Conservation (phyloP, 257 asterid genomes). For the Petunia secreta region DNA sequence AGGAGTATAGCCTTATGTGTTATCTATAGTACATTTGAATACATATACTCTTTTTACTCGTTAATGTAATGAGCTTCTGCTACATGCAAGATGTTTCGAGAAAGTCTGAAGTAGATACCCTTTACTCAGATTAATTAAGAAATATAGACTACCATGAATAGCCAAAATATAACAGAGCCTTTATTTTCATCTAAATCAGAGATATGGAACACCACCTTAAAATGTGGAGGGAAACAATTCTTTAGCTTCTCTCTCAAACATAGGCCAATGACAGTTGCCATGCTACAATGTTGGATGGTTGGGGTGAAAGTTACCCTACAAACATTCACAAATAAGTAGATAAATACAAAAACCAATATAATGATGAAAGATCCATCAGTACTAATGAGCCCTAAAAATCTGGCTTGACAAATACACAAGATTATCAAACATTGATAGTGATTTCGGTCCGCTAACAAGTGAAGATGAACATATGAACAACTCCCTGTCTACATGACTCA, state of each 20-base stretch:
- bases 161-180: not conserved
- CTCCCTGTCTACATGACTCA: no score
- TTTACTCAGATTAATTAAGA: not conserved
- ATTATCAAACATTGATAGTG: no score
- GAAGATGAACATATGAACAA: no score
- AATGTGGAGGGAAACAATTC: conserved; percentile 77
- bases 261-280: conserved; percentile 89
- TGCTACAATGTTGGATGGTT: conserved; percentile 94
- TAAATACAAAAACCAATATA: not conserved
- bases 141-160: not conserved
- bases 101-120: not conserved
- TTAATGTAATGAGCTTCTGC: not conserved
- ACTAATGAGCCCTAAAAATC: no score
- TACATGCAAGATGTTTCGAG: not conserved
- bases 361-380: no score
- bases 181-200: not conserved
- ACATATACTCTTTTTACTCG: not conserved
- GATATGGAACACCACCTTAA: conserved; percentile 55
- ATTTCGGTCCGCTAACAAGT: no score
- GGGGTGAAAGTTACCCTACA: conserved; percentile 92
- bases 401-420: no score
- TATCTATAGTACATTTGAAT: not conserved
- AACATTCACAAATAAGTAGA: conserved; percentile 4
- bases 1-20: not conserved
- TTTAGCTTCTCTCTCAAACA: conserved; percentile 85